These are phyloP conservation scores for Saccharomycopsis schoenii DNA, from an alignment of 805 yeast species.

Conservation along the genomic window DNA sequence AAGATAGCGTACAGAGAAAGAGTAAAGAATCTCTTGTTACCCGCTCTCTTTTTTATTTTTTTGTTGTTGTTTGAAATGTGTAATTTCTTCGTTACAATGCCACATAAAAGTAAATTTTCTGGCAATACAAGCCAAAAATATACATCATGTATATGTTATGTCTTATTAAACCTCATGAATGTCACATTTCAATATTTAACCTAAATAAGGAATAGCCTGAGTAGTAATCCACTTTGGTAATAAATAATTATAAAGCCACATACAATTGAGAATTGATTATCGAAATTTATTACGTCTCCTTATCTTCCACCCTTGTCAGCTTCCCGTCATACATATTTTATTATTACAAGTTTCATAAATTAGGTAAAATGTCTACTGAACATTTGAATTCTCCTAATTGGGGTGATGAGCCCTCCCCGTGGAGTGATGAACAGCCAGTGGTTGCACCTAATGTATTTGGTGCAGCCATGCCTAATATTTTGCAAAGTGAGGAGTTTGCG, in stretches of 20 bases:
- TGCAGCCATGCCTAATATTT: conserved; percentile 17
- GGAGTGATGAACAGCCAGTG: not conserved
- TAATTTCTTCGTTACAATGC: not conserved
- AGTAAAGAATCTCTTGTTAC: not conserved
- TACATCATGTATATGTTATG: too few species aligned
- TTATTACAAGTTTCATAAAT: not conserved
- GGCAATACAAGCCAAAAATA: not conserved
- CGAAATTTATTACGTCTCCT: too few species aligned
- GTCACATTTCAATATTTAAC: too few species aligned
- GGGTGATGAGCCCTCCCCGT: not conserved
- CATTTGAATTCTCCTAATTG: not conserved
- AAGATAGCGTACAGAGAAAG: not conserved
- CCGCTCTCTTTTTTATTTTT: not conserved
- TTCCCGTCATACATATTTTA: too few species aligned
- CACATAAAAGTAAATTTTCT: not conserved
- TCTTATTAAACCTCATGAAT: too few species aligned
- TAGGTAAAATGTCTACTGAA: not conserved
- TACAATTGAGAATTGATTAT: too few species aligned
- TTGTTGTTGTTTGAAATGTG: not conserved
- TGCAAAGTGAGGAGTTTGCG: conserved; percentile 23
- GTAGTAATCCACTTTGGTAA: too few species aligned
- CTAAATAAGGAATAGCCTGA: too few species aligned
- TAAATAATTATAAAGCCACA: too few species aligned
- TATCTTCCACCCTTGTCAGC: too few species aligned
- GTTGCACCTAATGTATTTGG: not conserved